A percentile compares a stretch with the other conserved stretches of the same genome.
Conservation (phyloP, 257 asterid species). For the Apocynum venetum region DNA sequence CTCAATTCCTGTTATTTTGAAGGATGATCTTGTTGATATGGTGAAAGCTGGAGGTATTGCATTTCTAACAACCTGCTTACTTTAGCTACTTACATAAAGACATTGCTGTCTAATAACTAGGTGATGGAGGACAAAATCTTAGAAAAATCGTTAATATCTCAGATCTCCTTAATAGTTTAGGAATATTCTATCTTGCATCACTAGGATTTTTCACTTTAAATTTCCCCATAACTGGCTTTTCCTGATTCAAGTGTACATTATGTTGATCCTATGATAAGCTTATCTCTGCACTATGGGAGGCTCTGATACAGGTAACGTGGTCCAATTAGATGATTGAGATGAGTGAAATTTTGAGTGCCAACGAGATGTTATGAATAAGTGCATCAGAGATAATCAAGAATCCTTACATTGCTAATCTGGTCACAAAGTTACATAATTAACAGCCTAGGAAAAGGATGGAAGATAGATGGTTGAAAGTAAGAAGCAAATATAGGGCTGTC, state of each 20-base stretch:
- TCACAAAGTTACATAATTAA: neutral
- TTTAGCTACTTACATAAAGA: neutral
- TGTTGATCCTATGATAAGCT: neutral
- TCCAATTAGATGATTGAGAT: neutral
- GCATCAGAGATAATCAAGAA: neutral
- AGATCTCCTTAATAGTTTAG: too few species aligned
- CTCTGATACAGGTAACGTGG: neutral
- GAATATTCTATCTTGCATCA: neutral
- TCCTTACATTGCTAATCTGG: neutral
- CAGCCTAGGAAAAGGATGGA: neutral
- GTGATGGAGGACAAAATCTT: too few species aligned
- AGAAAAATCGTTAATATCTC: too few species aligned
- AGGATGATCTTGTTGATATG: constrained; percentile 92
- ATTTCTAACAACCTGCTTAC: neutral
- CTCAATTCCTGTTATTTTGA: constrained; percentile 81
- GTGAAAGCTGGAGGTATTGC: constrained; percentile 96
- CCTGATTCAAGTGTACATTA: neutral
- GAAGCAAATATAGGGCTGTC: neutral
- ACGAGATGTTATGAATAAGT: neutral
- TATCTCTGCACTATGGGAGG: neutral
- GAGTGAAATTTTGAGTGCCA: neutral
- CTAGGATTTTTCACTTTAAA: neutral
- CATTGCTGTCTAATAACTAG: neutral
- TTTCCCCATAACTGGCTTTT: neutral
- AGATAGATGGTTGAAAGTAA: neutral